Percentiles rank a stretch among this genome's conserved stretches.
phyloP scores from a whole-genome alignment of 805 yeast genomes.

The Wilhelminamyces savonicus region DNA sequence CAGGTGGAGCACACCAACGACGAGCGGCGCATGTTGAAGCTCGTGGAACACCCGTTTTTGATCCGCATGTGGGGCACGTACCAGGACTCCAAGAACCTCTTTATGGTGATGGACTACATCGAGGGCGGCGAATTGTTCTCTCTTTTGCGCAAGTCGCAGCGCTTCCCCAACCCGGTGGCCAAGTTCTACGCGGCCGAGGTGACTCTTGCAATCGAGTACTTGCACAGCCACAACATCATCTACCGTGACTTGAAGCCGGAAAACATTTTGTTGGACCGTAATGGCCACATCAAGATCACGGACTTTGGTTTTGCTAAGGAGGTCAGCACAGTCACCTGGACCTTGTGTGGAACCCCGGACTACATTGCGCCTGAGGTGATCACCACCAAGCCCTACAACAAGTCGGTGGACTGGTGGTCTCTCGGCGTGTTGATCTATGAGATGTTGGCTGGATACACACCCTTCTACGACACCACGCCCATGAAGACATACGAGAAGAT shows the following conservation, averaged over 20 bases:
- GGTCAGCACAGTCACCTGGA: conserved; percentile 53
- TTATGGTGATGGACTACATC: conserved; percentile 61
- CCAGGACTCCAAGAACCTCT: conserved; percentile 50
- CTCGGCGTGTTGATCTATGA: conserved; percentile 55
- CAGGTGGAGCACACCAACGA: conserved; percentile 62
- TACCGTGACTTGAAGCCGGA: conserved; percentile 60
- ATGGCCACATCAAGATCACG: conserved; percentile 55
- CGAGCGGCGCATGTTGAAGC: conserved; percentile 51
- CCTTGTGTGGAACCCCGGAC: conserved; percentile 61
- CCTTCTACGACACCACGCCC: conserved; percentile 58
- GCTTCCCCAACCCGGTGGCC: conserved; percentile 59
- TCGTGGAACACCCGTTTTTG: conserved; percentile 55
- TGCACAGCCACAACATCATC: conserved; percentile 53
- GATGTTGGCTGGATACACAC: conserved; percentile 59
- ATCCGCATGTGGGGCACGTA: conserved; percentile 66
- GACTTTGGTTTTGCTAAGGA: conserved; percentile 63
- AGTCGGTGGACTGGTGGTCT: conserved; percentile 63
- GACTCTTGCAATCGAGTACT: conserved; percentile 50
- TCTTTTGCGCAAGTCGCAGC: conserved; percentile 48
- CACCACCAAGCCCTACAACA: conserved; percentile 56
- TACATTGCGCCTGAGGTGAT: conserved; percentile 64
- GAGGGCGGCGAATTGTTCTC: conserved; percentile 61
- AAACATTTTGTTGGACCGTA: conserved; percentile 50
- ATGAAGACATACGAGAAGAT: conserved; percentile 60
- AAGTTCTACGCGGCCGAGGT: conserved; percentile 62